phyloP scores from a whole-genome alignment of 2,329 filamentous ascomycete species.

The Fusarium duplospermum region DNA sequence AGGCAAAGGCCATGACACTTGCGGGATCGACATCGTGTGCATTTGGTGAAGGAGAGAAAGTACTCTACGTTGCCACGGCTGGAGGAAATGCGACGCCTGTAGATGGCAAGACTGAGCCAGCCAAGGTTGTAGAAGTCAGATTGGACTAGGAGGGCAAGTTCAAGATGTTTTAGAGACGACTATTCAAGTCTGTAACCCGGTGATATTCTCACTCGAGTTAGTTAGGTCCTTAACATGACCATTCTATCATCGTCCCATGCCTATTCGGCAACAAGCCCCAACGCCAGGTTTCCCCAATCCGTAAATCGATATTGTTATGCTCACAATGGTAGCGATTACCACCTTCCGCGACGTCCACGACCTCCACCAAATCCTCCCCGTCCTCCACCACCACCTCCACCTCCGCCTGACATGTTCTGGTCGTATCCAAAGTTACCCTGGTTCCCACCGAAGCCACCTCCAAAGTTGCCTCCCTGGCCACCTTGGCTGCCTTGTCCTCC shows the following conservation, averaged over 20 bases:
- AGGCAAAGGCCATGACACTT: constrained; percentile 9
- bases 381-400: constrained; percentile 46
- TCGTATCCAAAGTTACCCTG: constrained; percentile 65
- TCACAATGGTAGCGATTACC: constrained; percentile 16
- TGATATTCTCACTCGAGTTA: constrained; percentile 12
- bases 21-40: constrained; percentile 32
- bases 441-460: constrained; percentile 64
- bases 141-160: background rate
- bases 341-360: constrained; percentile 43
- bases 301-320: constrained; percentile 25
- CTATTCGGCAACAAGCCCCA: constrained; percentile 37
- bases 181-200: constrained; percentile 11
- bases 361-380: constrained; percentile 49
- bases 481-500: constrained; percentile 57
- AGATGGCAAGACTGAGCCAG: constrained; percentile 36
- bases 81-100: constrained; percentile 26
- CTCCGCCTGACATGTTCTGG: constrained; percentile 58
- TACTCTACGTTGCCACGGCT: constrained; percentile 31
- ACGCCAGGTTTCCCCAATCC: constrained; percentile 43
- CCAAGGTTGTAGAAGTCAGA: constrained; percentile 30
- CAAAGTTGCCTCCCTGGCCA: constrained; percentile 64
- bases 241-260: constrained; percentile 39
- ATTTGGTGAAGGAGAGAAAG: constrained; percentile 10
- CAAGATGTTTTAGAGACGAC: background rate
- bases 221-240: constrained; percentile 22